Evolutionary conservation across 192 early-diverging fungal species (phyloP), one percentile per base, ranked within the genome.

Genomic region (Backusella morwellensis): DNA sequence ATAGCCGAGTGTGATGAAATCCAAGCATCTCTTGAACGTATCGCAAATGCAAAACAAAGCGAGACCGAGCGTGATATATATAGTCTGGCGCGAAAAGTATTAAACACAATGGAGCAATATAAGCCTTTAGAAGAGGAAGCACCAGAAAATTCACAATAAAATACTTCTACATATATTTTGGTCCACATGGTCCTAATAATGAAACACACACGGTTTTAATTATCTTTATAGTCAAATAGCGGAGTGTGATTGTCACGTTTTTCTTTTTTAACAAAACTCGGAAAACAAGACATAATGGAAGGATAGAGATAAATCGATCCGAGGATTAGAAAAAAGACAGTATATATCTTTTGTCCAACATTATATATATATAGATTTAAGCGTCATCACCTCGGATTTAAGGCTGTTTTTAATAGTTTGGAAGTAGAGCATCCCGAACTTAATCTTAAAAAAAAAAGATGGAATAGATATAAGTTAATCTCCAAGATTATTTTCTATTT

Each of bases 221-320:
- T 12, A 63, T 59, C 23, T 12, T 12, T 59, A 59, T 63, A 11
- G 23, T 63, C 56, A 63, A 32, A 32, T 32, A 63, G 56, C 56
- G 56, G 23, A 63, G 56, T 63, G 56, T 63, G 56, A 63, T 29
- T 29, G 56, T 63, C 56, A 63, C 56, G 56, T 17, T 56, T 63
- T 63, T 32, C 26, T 26, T 26, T 29, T 63, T 26, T 63, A 29
- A 63, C 8, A 12, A 44, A 17, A 44, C 15, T 40, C 42, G 23
- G 23, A 26, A 59, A 59, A 63, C 5, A 29, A 63, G 11, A 63
- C 23, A 63, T 44, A 44, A 44, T 15, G 42, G 42, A 44, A 44
- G 15, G 15, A 17, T 12, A 14, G 15, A 15, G 4, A 17, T 44
- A 44, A 17, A 44, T 44, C 42, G 42, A 44, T 44, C 42, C 42